These are phyloP conservation scores for Cucurbita argyrosperma DNA, from an alignment of 306 rosid genomes.

Conservation along the genomic window DNA sequence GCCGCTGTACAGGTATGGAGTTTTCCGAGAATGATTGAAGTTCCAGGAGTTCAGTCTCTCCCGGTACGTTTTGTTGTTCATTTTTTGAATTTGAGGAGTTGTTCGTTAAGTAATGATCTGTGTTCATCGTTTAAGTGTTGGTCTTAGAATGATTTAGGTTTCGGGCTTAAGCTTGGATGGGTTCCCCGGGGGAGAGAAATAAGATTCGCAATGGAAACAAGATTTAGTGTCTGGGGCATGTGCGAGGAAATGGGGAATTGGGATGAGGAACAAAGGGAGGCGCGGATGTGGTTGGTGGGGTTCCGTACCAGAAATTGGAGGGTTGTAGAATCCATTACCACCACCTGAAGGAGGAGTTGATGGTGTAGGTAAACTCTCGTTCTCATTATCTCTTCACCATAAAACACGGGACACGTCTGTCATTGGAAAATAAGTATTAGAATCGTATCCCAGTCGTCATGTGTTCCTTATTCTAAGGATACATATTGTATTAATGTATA, in stretches of 20 bases:
- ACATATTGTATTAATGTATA: neutral
- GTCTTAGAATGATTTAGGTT: neutral
- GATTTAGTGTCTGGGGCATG: conserved; percentile 8
- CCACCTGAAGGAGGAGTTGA: no score
- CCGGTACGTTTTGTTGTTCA: neutral
- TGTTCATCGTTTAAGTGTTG: neutral
- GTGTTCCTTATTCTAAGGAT: neutral
- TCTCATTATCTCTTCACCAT: no score
- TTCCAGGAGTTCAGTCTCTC: neutral
- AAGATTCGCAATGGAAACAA: neutral
- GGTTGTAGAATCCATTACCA: no score
- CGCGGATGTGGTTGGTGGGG: conserved; percentile 51
- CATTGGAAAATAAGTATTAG: neutral
- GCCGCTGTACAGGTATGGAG: neutral
- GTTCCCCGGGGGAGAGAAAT: neutral
- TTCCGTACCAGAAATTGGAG: neutral
- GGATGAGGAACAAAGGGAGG: conserved; percentile 30
- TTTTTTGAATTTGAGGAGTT: neutral
- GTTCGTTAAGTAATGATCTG: neutral
- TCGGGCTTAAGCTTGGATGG: neutral
- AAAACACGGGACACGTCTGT: no score
- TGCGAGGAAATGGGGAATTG: conserved; percentile 37
- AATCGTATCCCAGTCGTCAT: neutral
- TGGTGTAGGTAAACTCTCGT: no score
- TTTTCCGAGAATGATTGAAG: neutral